A percentile compares a stretch with the other conserved stretches of the same genome.
These are phyloP conservation scores for Serendipita sp. DNA, from an alignment of 768 basidiomycete species.

Conservation along the genomic window DNA sequence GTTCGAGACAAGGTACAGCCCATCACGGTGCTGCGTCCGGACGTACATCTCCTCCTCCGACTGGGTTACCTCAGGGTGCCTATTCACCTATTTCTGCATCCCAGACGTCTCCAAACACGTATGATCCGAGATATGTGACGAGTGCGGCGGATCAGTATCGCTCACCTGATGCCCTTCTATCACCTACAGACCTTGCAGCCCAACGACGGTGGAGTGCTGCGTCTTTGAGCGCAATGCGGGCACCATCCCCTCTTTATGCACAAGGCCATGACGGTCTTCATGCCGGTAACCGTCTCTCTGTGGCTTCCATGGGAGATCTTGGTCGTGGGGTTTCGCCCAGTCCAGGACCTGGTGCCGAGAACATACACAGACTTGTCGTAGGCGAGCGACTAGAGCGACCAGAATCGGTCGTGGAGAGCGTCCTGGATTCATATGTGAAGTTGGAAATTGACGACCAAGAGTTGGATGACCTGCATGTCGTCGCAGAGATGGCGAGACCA, in stretches of 20 bases:
- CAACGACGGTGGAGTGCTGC: not conserved
- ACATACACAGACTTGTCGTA: not conserved
- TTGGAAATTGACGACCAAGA: slow-evolving; percentile 43
- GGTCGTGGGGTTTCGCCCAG: not conserved
- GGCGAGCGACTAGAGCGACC: not conserved
- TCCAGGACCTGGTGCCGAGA: not conserved
- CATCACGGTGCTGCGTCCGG: not conserved
- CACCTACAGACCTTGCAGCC: not conserved
- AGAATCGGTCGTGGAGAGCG: not conserved
- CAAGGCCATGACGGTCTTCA: not conserved
- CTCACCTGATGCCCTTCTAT: not conserved
- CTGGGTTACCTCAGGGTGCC: not conserved
- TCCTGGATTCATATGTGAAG: slow-evolving; percentile 18
- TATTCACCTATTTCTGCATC: not conserved
- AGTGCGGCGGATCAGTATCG: not conserved
- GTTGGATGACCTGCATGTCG: slow-evolving; percentile 37
- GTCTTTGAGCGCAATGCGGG: not conserved
- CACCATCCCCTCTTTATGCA: not conserved
- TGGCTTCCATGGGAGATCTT: not conserved
- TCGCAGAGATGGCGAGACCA: slow-evolving; percentile 46
- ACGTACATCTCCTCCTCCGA: not conserved
- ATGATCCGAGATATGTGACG: not conserved
- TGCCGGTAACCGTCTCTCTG: not conserved
- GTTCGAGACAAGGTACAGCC: not conserved
- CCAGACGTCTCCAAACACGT: not conserved